These are phyloP conservation scores for Hibiscus syriacus DNA, from an alignment of 345 rosid species.

Conservation along the genomic window DNA sequence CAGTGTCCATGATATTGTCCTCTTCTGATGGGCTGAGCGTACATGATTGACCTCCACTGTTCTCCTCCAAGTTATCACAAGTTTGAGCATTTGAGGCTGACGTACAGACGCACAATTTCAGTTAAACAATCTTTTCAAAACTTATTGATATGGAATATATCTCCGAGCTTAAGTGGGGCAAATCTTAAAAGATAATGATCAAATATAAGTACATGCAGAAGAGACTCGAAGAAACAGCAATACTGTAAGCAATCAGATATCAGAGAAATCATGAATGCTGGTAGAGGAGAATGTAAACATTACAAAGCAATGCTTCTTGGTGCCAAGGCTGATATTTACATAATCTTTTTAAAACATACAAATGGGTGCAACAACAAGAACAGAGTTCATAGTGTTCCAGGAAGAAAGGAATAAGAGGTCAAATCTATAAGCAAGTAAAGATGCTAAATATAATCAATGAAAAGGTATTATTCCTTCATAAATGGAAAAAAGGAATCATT, in stretches of 20 bases:
- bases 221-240: neutral
- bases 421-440: too few relatives aligned
- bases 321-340: neutral
- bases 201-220: neutral
- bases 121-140: neutral
- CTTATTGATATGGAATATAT: neutral
- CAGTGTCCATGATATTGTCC: conserved; percentile 67
- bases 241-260: neutral
- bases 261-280: neutral
- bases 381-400: too few relatives aligned
- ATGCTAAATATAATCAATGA: too few relatives aligned
- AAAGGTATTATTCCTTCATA: too few relatives aligned
- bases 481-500: too few relatives aligned
- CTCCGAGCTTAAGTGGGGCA: neutral
- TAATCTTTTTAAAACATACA: neutral
- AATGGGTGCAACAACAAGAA: too few relatives aligned
- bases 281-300: neutral
- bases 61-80: conserved; percentile 9
- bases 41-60: conserved; percentile 11
- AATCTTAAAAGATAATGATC: neutral
- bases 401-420: too few relatives aligned
- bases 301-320: neutral
- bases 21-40: conserved; percentile 29
- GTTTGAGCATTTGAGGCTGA: conserved; percentile 19
- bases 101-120: conserved; percentile 1